Evolutionary conservation across 345 rosid genomes (phyloP), one percentile per base, ranked within the genome.

Genomic region (Arabidopsis suecica): DNA sequence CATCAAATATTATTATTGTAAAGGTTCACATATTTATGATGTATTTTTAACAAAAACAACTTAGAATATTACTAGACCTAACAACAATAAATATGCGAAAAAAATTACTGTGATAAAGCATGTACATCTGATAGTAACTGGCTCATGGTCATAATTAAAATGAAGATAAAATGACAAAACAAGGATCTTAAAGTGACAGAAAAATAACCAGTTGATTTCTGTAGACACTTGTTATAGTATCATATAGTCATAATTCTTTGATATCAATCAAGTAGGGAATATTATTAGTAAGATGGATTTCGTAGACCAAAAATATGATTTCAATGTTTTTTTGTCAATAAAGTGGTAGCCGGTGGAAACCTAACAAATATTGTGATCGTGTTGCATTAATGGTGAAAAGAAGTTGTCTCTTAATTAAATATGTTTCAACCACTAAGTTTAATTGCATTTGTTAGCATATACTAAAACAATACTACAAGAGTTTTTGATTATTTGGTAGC

Each of bases 371-470:
- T 54, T 18, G 47, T 44, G 60, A 62, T 53, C 16, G 12, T 53
- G 41, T 73, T 54, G 71, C 56, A 55, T 64, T 73, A 42, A 63
- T 64, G 48, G 60, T 54, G 55, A 42, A 73, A 53, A 51, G 36
- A 72, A 73, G 70, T 41, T 53, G 34, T 41, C 69, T 72, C 69
- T 72, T 62, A 41, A 41, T 72, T 62, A 41, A 41, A 64, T 73
- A 36, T 54, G 37, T 73, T 63, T 72, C 76, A 72, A 72, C 76
- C 32, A 51, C 69, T 62, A 40, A n/a, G 62, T 30, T 72, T 40
- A 23, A 20, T 49, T 37, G 60, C 59, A 60, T 34, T 47, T 45
- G 66, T 69, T 69, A 40, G 41, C 64, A 42, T 55, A 44, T 32
- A 59, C 56, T 32, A 44, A 56, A 42, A 44, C 33, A 32, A 5